A percentile compares a stretch with the other conserved stretches of the same genome.
Evolutionary conservation across 495 filamentous ascomycete species (phyloP).

Genomic region (Cenococcum geophilum): DNA sequence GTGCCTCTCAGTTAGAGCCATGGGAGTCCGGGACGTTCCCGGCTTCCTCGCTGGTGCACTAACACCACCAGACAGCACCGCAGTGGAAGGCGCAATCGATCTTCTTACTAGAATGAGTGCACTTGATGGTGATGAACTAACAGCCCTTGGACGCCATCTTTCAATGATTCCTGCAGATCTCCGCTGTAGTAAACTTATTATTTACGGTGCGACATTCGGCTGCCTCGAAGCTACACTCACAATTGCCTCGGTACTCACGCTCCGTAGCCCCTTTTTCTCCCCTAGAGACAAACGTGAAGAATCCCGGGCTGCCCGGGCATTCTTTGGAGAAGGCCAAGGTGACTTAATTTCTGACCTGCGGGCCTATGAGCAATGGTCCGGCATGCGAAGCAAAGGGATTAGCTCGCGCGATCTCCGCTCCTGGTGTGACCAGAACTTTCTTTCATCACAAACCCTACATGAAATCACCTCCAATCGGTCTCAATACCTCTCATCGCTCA

Average conservation of each 20-base stretch:
- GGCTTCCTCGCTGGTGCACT: conserved; percentile 78
- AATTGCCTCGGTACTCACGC: conserved; percentile 85
- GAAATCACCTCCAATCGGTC: conserved; percentile 81
- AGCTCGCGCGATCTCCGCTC: conserved; percentile 58
- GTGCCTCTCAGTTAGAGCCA: conserved; percentile 87
- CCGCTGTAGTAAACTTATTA: conserved; percentile 88
- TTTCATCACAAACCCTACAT: conserved; percentile 72
- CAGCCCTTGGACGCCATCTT: conserved; percentile 82
- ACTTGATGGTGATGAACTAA: conserved; percentile 74
- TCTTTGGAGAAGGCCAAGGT: conserved; percentile 70
- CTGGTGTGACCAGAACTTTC: conserved; percentile 84
- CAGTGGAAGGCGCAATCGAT: conserved; percentile 75
- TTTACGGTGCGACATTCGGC: conserved; percentile 89
- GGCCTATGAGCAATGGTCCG: conserved; percentile 76
- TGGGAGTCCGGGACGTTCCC: conserved; percentile 78
- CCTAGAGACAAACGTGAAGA: conserved; percentile 77
- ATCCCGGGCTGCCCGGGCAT: conserved; percentile 65
- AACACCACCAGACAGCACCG: conserved; percentile 75
- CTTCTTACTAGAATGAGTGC: conserved; percentile 83
- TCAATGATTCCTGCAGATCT: conserved; percentile 93
- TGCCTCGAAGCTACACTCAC: conserved; percentile 82
- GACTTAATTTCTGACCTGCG: conserved; percentile 81
- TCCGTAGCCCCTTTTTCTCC: conserved; percentile 75
- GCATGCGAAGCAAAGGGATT: conserved; percentile 48
- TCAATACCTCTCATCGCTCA: conserved; percentile 79